Evolutionary conservation across 192 early-diverging fungal species (phyloP), one percentile per base, ranked within the genome.

Genomic region (Kickxella alabastrina): DNA sequence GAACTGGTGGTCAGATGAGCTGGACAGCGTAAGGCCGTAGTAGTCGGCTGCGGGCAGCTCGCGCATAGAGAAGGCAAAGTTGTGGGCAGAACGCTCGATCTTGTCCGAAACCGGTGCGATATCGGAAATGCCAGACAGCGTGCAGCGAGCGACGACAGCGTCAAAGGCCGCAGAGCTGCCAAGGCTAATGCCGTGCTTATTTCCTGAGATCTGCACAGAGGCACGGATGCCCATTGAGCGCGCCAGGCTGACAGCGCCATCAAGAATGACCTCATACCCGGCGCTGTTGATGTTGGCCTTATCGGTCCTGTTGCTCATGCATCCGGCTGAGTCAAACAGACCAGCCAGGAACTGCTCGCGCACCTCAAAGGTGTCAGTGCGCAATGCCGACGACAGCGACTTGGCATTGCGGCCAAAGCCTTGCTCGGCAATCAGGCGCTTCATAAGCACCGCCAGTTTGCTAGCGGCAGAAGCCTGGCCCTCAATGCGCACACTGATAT

Each of bases 1-100:
- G 64, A 80, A 80, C 15, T 66, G 74, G 58, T 80, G 72, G 57
- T 71, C 68, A 3, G 54, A 51, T 34, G 10, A 38, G 21, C 44
- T 48, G 8, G 65, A 52, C 45, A 62, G 42, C 15, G 63, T 54
- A n/a, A 60, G 23, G 23, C 63, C 64, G 50, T 55, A 63, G 60
- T 63, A 75, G 32, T 63, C 57, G 43, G 23, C 54, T 6, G 58
- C 54, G 23, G 35, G 19, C 23, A 43, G 39, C 43, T 54, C 41
- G 10, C 6, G 6, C 19, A 54, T 24, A n/a, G 9, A 14, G 22
- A 35, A 34, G 40, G 14, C 10, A 13, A 43, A 43, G 12, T 22
- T 23, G 36, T 37, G 36, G 23, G 0, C 42, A 40, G 34, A 24
- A 21, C 19, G 43, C 29, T 34, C 22, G 35, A 10, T n/a, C 26